These are phyloP conservation scores for Solanum chmielewskii DNA, from an alignment of 257 asterid genomes.

Conservation along the genomic window DNA sequence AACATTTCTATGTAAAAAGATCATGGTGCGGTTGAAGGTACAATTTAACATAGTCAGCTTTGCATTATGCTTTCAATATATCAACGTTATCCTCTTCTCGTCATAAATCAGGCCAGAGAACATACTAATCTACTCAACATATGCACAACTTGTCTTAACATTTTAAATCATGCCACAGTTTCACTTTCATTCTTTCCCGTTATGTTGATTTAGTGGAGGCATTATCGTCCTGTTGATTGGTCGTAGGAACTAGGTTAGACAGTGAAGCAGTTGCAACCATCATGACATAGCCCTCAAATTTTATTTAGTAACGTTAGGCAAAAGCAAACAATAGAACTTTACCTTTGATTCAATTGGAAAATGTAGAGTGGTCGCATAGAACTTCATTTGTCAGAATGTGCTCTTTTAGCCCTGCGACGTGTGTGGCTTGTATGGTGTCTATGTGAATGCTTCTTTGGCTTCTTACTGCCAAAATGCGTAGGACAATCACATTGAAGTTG, in stretches of 20 bases:
- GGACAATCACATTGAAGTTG: background rate
- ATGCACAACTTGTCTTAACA: background rate
- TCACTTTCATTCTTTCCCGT: background rate
- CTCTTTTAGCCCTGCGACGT: conserved; percentile 20
- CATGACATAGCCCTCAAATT: background rate
- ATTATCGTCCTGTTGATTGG: background rate
- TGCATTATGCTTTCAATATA: background rate
- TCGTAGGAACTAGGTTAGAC: background rate
- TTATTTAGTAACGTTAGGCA: background rate
- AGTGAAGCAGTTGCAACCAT: background rate
- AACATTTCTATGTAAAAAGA: background rate
- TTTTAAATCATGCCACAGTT: background rate
- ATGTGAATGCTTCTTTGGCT: conserved; percentile 21
- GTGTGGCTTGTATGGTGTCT: conserved; percentile 18
- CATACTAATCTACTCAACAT: background rate
- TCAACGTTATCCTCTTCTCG: background rate
- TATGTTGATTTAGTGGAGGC: background rate
- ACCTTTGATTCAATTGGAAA: conserved; percentile 4
- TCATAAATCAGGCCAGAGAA: background rate
- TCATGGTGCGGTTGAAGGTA: background rate
- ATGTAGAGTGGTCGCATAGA: background rate
- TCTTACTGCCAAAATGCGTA: conserved; percentile 10
- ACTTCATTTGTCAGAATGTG: conserved; percentile 13
- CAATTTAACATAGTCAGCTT: background rate
- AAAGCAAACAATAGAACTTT: background rate